Evolutionary conservation across 2,329 filamentous ascomycete species (phyloP), one percentile per base, ranked within the genome.

Genomic region (Neobulgaria alba): DNA sequence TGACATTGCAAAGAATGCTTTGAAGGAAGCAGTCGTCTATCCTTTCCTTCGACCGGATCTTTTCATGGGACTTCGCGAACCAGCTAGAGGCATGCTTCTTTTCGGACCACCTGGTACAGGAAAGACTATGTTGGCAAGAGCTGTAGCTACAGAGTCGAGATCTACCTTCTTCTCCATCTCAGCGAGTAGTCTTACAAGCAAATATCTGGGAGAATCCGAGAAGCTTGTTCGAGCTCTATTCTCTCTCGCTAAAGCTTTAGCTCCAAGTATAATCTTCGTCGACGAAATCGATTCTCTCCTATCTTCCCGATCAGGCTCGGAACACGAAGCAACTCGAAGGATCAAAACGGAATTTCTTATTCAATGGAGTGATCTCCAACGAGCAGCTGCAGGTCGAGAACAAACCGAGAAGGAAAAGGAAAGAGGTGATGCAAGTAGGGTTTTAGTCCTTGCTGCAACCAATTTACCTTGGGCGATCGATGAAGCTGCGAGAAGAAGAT

Each of bases 291-390:
- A 98, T 61, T 95, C 89, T 1, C 67, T 98, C 0, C 72, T 98
- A 0, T 94, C 88, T 1, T 79, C 88, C 12, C 73, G 92, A 38
- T 85, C 83, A 5, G 85, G 86, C 0, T 81, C 81, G 3, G 92
- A 96, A 57, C 85, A 96, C 54, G 92, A 98, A 63, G 87, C 92
- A 1, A 94, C 88, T 1, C 73, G 90, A 42, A 77, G 92, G 41
- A 94, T 95, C 58, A 98, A 98, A 65, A 98, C 92, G 0, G 92
- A 98, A 58, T 98, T 98, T 54, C 67, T 98, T 20, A 95, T 98
- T 19, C 89, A 95, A 57, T 98, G 92, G 92, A 92, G 85, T 43
- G 88, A 95, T 58, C 66, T 98, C 2, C 88, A 94, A 57, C 80
- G 87, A 49, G 92, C 92, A 2, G 92, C 92, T 5, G 90, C 89